A percentile compares a stretch with the other conserved stretches of the same genome.
Evolutionary conservation across 2,329 filamentous ascomycete species (phyloP).

Genomic region (Whalleya microplaca): DNA sequence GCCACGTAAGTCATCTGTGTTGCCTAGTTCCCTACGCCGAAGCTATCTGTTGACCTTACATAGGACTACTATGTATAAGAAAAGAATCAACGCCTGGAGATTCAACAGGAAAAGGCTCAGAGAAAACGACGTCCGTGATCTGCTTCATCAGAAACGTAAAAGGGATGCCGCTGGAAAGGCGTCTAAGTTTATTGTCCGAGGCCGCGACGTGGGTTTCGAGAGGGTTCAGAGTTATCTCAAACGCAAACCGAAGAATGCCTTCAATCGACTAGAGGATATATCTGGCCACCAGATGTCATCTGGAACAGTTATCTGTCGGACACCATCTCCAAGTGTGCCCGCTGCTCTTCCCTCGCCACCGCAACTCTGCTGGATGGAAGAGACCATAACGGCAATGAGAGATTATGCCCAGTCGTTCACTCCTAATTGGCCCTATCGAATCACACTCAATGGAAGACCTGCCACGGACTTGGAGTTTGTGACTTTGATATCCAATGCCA

Average conservation of each 20-base stretch:
- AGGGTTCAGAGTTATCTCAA: constrained; percentile 47
- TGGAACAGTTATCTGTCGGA: constrained; percentile 6
- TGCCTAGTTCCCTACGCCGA: background rate
- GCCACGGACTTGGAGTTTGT: constrained; percentile 4
- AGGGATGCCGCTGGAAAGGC: constrained; percentile 40
- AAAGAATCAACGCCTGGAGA: constrained; percentile 46
- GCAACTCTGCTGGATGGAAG: constrained; percentile 24
- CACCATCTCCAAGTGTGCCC: constrained; percentile 7
- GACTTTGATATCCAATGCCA: constrained; percentile 17
- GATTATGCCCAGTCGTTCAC: constrained; percentile 24
- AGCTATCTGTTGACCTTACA: constrained; percentile 11
- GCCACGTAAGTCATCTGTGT: constrained; percentile 41
- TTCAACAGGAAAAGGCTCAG: constrained; percentile 46
- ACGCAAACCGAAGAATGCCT: constrained; percentile 37
- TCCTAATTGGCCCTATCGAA: constrained; percentile 5
- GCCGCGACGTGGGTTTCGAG: constrained; percentile 43
- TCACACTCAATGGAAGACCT: constrained; percentile 20
- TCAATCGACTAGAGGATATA: background rate
- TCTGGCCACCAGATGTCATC: background rate
- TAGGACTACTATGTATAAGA: constrained; percentile 49
- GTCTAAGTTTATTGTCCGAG: constrained; percentile 43
- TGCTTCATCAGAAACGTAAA: constrained; percentile 43
- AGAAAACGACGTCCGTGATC: constrained; percentile 45
- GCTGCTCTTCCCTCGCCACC: constrained; percentile 21
- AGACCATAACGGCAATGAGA: constrained; percentile 27